These are phyloP conservation scores for Eudorina sp. DNA, from an alignment of 139 green algal species.

Conservation along the genomic window DNA sequence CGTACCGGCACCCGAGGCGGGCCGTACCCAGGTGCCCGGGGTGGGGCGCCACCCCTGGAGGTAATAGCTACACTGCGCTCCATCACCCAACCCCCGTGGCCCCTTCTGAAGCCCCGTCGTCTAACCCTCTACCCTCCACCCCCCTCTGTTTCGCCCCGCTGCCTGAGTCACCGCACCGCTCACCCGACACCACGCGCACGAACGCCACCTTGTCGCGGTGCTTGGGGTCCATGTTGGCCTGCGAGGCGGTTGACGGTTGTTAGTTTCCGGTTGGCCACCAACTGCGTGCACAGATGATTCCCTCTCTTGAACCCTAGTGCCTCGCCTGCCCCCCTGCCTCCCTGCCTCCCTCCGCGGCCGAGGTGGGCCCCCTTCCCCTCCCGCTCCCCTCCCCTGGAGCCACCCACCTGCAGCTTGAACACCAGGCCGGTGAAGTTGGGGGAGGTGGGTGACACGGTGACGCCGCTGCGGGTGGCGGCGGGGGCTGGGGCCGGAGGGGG, in stretches of 20 bases:
- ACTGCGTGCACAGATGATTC: too few relatives aligned
- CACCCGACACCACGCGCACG: conserved; percentile 55
- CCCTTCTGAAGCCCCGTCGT: too few relatives aligned
- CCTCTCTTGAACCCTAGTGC: too few relatives aligned
- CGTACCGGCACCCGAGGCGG: too few relatives aligned
- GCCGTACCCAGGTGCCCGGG: too few relatives aligned
- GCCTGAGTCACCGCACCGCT: not conserved
- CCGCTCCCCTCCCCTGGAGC: not conserved
- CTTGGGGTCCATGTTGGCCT: conserved; percentile 87
- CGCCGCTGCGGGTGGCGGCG: conserved; percentile 47
- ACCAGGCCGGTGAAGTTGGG: conserved; percentile 77
- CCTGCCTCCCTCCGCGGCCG: not conserved
- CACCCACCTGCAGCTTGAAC: conserved; percentile 79
- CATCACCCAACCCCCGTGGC: too few relatives aligned
- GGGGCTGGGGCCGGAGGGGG: not conserved
- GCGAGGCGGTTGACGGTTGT: too few relatives aligned
- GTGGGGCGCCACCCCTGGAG: too few relatives aligned
- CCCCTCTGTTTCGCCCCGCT: too few relatives aligned
- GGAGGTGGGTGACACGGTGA: conserved; percentile 56
- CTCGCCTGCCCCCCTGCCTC: too few relatives aligned
- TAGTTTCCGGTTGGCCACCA: not conserved
- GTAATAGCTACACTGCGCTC: too few relatives aligned
- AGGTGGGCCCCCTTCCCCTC: not conserved
- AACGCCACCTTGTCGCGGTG: conserved; percentile 82
- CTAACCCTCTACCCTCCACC: too few relatives aligned